A percentile compares a stretch with the other conserved stretches of the same genome.
phyloP scores from a whole-genome alignment of 1,284 basidiomycete genomes.

The Sporisorium reilianum region DNA sequence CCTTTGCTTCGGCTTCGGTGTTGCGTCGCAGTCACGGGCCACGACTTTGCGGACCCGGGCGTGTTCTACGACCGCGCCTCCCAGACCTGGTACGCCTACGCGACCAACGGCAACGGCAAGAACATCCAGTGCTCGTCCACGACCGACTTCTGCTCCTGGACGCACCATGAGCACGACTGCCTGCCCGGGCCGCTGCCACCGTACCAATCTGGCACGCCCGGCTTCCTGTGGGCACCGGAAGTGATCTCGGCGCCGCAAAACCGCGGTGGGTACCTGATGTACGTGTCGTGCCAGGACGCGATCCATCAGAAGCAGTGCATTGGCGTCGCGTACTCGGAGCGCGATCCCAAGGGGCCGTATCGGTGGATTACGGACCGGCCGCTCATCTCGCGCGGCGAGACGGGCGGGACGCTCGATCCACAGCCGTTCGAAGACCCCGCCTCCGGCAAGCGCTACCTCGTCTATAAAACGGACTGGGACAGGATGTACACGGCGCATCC shows the following conservation, averaged over 20 bases:
- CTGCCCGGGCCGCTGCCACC: constrained; percentile 52
- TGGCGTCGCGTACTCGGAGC: constrained; percentile 54
- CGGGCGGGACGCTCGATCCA: constrained; percentile 53
- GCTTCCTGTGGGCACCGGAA: constrained; percentile 58
- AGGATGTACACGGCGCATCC: constrained; percentile 53
- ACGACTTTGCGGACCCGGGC: constrained; percentile 60
- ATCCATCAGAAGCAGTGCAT: constrained; percentile 52
- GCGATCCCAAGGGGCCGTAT: constrained; percentile 47
- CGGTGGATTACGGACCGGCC: constrained; percentile 50
- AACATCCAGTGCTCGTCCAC: constrained; percentile 54
- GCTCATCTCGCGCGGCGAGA: constrained; percentile 50
- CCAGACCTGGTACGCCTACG: constrained; percentile 49
- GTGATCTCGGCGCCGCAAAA: constrained; percentile 53
- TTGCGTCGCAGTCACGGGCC: constrained; percentile 44
- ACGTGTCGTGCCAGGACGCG: constrained; percentile 51
- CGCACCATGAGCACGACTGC: constrained; percentile 47
- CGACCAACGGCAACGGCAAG: constrained; percentile 57
- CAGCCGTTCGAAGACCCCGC: constrained; percentile 57
- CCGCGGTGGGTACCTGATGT: constrained; percentile 56
- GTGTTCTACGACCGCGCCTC: constrained; percentile 46
- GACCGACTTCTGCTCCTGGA: constrained; percentile 56
- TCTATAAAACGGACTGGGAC: constrained; percentile 54
- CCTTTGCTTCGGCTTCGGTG: too few relatives aligned
- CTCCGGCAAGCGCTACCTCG: constrained; percentile 48
- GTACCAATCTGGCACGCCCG: constrained; percentile 41